Evolutionary conservation across 225 moss, liverwort and hornwort genomes (phyloP), one percentile per base, ranked within the genome.

Genomic region (Physcomitrellopsis africana): DNA sequence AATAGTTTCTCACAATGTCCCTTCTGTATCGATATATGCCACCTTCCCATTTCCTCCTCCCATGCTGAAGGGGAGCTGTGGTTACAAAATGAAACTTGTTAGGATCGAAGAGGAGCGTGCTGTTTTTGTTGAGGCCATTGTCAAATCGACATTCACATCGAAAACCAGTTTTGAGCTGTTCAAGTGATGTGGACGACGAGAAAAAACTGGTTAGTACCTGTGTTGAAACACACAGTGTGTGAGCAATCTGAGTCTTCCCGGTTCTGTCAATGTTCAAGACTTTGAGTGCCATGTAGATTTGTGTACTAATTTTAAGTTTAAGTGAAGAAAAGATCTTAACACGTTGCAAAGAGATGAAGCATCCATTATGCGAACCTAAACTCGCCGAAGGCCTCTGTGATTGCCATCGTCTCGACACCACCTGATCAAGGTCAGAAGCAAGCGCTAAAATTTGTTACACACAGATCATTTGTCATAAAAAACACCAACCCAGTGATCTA

Each of bases 21-120:
- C 96, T 67, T 96, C 96, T 23, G 90, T 96, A 77, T 96, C 96
- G 74, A 96, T 96, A 65, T 96, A 96, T 8, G 96, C 93, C 68
- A 93, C 96, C 79, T 96, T 93, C 60, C 96, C 93, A 41, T 93
- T 96, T 57, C 96, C 96, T 82, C 96, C 96, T 65, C 84, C 88
- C 90, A 92, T 87, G 65, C 75, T 87, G n/a, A 89, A 67, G 37
- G 96, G 93, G 53, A 93, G 92, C 90, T 94, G 62, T 72, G 71
- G 9, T 45, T 54, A 77, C 9, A 17, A 37, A 44, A 63, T 4
- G 62, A 51, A 64, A 27, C 19, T 69, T 16, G 68, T 73, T 61
- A 82, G 73, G 44, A 51, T 52, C 11, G 44, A 70, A n/a, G 20
- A 67, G 45, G 27, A 42, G 19, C 47, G 47, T 43, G 17, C 43